A percentile compares a stretch with the other conserved stretches of the same genome.
Evolutionary conservation across 495 filamentous ascomycete species (phyloP).

Genomic region (Astrothelium macrocarpum): DNA sequence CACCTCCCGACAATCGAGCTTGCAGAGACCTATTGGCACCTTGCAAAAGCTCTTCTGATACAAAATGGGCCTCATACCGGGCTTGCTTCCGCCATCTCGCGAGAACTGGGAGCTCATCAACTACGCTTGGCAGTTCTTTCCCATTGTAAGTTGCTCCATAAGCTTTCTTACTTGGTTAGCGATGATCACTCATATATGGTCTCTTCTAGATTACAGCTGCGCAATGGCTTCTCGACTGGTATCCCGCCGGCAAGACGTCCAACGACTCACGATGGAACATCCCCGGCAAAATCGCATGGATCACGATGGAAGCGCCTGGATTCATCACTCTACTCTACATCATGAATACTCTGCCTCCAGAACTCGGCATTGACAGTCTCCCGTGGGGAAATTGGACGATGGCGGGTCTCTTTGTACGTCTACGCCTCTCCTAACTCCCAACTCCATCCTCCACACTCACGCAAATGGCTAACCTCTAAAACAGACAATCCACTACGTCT

Average conservation of each 20-base stretch:
- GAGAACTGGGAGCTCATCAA: slow-evolving; percentile 40
- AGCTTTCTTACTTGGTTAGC: neutral
- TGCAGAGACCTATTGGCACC: too few relatives aligned
- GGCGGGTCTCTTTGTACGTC: slow-evolving; percentile 48
- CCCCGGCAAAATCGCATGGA: slow-evolving; percentile 81
- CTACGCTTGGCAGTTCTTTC: slow-evolving; percentile 39
- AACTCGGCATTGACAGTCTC: slow-evolving; percentile 31
- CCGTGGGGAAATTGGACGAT: slow-evolving; percentile 62
- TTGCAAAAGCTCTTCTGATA: neutral
- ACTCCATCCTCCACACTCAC: slow-evolving; percentile 28
- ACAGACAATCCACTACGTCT: slow-evolving; percentile 65
- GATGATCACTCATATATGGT: neutral
- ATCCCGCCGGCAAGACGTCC: slow-evolving; percentile 72
- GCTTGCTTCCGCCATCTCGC: slow-evolving; percentile 40
- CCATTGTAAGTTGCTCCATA: slow-evolving; percentile 29
- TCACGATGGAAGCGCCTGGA: slow-evolving; percentile 72
- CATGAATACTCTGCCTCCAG: slow-evolving; percentile 53
- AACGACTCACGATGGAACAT: slow-evolving; percentile 62
- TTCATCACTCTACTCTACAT: slow-evolving; percentile 69
- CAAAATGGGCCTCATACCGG: slow-evolving; percentile 32
- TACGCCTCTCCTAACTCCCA: slow-evolving; percentile 27
- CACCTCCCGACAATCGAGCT: too few relatives aligned
- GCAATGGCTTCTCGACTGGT: slow-evolving; percentile 37
- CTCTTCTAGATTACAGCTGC: slow-evolving; percentile 28
- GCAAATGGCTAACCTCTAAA: too few relatives aligned